Base-by-base conservation (phyloP, 345 rosid genomes). In the Eucalyptus pauciflora region DNA sequence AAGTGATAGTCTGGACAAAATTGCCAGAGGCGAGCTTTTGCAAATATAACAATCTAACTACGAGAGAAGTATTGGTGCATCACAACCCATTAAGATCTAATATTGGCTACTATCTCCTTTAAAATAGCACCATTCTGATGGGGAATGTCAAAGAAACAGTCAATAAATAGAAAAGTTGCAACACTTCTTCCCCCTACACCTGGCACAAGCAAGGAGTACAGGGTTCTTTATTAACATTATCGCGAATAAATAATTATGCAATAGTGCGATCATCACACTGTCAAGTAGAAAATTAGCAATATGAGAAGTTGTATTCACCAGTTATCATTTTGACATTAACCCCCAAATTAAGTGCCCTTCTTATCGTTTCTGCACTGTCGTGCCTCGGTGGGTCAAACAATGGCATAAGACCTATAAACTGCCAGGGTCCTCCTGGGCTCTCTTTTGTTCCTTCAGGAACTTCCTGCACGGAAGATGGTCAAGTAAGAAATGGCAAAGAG, bases 291-390 rank as follows among this genome's bases (percentile, higher is more conserved):
- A 76, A 76, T 76, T 76, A 41, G 46, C 27, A 37, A 37, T 37
- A 76, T 76, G 83, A 50, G 16, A 6, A 86, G 87, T 20, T 49
- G n/a, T 24, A 88, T 46, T 22, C 87, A 94, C 94, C 95, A 83
- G 96, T 94, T 49, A 94, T 95, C 97, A 95, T 95, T 89, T 95
- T 95, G 64, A 95, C 96, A 45, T 93, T 95, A 49, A 95, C 96
- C 88, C 97, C 97, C 41, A 95, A 95, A 92, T 94, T 93, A 88
- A 95, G 88, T 13, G 97, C 96, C 86, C 95, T 93, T 54, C 94
- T 50, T 46, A 95, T 95, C 25, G 95, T 94, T 6, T 94, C 96
- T 24, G 94, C 96, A 91, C 95, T 93, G 88, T 93, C 95, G 92
- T 94, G 95, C 91, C 96, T 95, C 24, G 96, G 94, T 37, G 97